Evolutionary conservation across 1,284 basidiomycete species (phyloP).

Genomic region (Ganoderma lingzhi): DNA sequence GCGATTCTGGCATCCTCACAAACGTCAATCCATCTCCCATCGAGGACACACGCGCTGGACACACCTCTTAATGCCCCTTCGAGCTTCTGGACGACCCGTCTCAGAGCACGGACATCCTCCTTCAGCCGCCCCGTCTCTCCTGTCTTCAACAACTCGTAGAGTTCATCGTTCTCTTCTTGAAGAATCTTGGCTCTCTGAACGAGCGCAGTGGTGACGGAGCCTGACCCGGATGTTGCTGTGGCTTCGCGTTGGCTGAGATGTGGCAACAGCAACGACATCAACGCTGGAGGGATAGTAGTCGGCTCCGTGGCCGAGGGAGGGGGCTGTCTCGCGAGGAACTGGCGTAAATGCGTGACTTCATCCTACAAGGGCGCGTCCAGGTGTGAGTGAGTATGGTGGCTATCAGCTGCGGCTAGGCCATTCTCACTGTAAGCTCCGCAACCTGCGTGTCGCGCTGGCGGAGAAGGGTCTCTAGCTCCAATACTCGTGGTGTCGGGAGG

Average conservation of each 20-base stretch:
- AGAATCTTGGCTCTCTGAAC: conserved; percentile 73
- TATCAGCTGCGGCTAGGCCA: conserved; percentile 18
- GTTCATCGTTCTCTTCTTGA: conserved; percentile 85
- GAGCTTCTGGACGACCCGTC: conserved; percentile 69
- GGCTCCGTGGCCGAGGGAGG: conserved; percentile 64
- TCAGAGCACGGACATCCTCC: conserved; percentile 77
- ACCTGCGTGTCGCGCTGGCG: conserved; percentile 76
- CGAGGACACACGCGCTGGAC: conserved; percentile 35
- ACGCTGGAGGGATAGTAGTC: conserved; percentile 70
- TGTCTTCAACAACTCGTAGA: conserved; percentile 70
- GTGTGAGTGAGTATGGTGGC: conserved; percentile 25
- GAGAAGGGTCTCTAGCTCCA: conserved; percentile 79
- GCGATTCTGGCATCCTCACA: conserved; percentile 62
- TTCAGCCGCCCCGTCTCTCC: conserved; percentile 79
- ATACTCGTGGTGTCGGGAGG: conserved; percentile 73
- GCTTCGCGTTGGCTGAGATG: conserved; percentile 57
- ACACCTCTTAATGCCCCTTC: conserved; percentile 78
- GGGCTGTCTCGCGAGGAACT: conserved; percentile 66
- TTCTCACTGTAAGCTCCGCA: conserved; percentile 70
- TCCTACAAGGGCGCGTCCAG: conserved; percentile 51
- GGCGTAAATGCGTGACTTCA: conserved; percentile 72
- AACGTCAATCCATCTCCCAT: conserved; percentile 12
- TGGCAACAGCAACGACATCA: conserved; percentile 71
- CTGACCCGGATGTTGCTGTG: conserved; percentile 51
- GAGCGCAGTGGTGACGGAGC: conserved; percentile 72